Base-by-base conservation (phyloP, 2,329 filamentous ascomycete genomes). In the Camptophora hylomeconis region DNA sequence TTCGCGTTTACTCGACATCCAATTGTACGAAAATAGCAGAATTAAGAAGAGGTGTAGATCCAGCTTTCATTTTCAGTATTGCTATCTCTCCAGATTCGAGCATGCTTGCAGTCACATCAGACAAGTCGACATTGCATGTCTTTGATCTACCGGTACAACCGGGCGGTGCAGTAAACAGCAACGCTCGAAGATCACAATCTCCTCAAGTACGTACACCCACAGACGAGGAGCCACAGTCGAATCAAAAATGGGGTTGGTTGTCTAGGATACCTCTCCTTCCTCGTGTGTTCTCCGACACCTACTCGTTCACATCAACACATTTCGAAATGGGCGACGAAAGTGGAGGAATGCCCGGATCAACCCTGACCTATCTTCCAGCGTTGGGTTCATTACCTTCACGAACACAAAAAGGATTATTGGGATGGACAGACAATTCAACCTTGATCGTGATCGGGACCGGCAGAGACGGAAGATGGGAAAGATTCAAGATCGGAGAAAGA, bases 121-220 rank as follows among this genome's bases (percentile, higher is more conserved):
- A 98, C 62, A 98, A 95, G 57, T 86, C 82, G 5, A 98, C 86
- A 1, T 65, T 98, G 7, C 89, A 98, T 54, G 69, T 98, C 20
- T 98, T 94, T 49, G 84, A 95, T 47, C 66, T 94, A 1, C 77
- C 78, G 7, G 29, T 28, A 14, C 29, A 20, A 12, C 29, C 29
- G 7, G 24, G 24, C 12, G 23, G 29, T 11, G 3, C 67, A 69
- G 35, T 58, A 63, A 40, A 43, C 3, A 48, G 48, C 33, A 49
- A 50, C 35, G 53, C 53, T 30, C 34, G 35, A 7, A 38, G 42
- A 12, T 40, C 37, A 7, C 39, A 41, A 30, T 45, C 41, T 5
- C 41, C 41, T 7, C 32, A 38, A 13, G 31, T 41, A 8, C 15
- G 20, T 17, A 22, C 29, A 5, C 46, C 51, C n/a, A 41, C 46